Base-by-base conservation (phyloP, 2,329 filamentous ascomycete species). In the Colletotrichum orbiculare region DNA sequence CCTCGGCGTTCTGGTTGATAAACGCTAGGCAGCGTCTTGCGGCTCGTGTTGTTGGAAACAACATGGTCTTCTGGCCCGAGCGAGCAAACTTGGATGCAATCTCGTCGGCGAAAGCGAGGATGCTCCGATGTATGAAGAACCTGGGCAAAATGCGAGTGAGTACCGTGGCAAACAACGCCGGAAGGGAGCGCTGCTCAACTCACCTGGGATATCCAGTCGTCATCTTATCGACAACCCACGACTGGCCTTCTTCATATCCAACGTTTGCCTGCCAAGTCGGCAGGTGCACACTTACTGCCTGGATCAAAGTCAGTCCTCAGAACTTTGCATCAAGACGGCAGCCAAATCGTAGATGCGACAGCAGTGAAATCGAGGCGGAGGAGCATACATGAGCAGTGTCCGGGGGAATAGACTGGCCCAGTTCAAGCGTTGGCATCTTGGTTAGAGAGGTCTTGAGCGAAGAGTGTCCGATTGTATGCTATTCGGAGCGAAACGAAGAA, bases 241-340 rank as follows among this genome's bases (percentile, higher is more conserved):
- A 82, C 75, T 96, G 86, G 54, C 94, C 95, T 77, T 99, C 94
- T 77, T 99, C 96, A 74, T 99, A 99, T 45, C 89, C 95, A 43
- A 99, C 84, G 73, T 97, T 98, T 69, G 94, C 85, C 69, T 85
- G 85, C 96, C 96, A 99, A 79, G 94, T 96, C 43, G 96, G 96
- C 34, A 99, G 82, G 13, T 96, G 98, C 46, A 98, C 95, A 77
- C 95, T 98, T 69, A 98, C 93, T 69, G 95, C 96, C 94, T 97
- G 58, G 2, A 17, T 34, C 1, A 15, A 25, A 17, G 33, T 60
- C 8, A 54, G 53, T 42, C 25, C 25, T 25, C 4, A 25, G 25
- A 25, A 25, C 6, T 17, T 17, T 12, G 41, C 9, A 46, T 15
- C 61, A 17, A 39, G 17, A 25, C 25, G 25, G 25, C 25, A 2